phyloP scores from a whole-genome alignment of 1,284 basidiomycete species.

The Pascua sp. region DNA sequence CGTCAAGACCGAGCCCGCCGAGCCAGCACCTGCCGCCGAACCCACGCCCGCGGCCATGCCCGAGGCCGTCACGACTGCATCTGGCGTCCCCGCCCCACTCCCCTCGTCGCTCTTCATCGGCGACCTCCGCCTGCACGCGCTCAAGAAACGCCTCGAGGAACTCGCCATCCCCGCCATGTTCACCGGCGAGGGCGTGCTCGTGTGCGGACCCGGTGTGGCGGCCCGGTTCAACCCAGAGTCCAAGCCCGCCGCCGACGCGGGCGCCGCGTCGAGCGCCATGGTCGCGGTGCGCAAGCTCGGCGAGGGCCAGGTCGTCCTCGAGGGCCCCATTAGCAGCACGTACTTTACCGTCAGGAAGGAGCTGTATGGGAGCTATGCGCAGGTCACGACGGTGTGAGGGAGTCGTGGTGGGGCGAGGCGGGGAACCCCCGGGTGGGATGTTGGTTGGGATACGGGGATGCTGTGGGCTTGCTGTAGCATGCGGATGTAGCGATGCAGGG shows the following conservation, averaged over 20 bases:
- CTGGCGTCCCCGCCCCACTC: conserved; percentile 60
- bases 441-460: too few species aligned
- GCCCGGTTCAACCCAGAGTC: conserved; percentile 59
- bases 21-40: conserved; percentile 12
- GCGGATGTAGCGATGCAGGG: too few species aligned
- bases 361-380: conserved; percentile 82
- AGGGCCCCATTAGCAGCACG: conserved; percentile 79
- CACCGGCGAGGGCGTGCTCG: conserved; percentile 88
- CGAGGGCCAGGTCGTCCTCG: conserved; percentile 76
- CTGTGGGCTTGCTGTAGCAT: too few species aligned
- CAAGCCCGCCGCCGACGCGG: conserved; percentile 46
- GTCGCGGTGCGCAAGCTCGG: conserved; percentile 85
- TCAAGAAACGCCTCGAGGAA: conserved; percentile 70
- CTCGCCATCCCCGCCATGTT: conserved; percentile 83
- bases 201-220: conserved; percentile 63
- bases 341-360: conserved; percentile 83
- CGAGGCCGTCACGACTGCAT: conserved; percentile 54
- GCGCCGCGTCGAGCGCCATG: conserved; percentile 60
- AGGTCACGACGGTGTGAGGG: conserved; percentile 56
- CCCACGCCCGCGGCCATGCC: conserved; percentile 21
- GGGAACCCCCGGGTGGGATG: too few species aligned
- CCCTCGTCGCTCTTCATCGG: conserved; percentile 92
- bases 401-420: background rate
- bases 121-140: conserved; percentile 80
- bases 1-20: conserved; percentile 11